A percentile compares a stretch with the other conserved stretches of the same genome.
Evolutionary conservation across 345 rosid species (phyloP).

Genomic region (Eucalyptus sp.): DNA sequence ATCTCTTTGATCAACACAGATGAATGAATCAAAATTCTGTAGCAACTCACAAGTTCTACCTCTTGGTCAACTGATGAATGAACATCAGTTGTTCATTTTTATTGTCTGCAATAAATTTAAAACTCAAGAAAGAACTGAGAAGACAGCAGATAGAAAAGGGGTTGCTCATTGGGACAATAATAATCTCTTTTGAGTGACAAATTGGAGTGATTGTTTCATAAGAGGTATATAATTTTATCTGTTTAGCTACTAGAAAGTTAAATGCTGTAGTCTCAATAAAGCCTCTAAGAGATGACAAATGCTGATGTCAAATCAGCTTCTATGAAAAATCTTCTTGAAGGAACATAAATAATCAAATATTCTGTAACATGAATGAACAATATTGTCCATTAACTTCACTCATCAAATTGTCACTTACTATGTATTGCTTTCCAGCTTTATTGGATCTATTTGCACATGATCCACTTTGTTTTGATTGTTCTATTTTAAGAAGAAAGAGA

Average conservation of each 20-base stretch:
- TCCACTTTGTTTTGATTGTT: background rate
- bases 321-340: background rate
- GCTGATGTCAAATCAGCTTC: background rate
- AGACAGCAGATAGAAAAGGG: background rate
- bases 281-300: background rate
- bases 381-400: background rate
- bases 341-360: background rate
- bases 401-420: background rate
- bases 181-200: background rate
- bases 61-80: background rate
- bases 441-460: background rate
- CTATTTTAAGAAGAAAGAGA: background rate
- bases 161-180: background rate
- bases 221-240: background rate
- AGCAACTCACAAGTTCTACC: background rate
- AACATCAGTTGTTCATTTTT: background rate
- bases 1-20: background rate
- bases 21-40: background rate
- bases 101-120: background rate
- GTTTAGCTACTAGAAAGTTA: background rate
- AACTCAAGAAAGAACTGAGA: background rate
- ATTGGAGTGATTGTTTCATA: background rate
- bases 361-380: background rate
- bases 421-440: background rate
- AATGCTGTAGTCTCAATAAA: background rate